Conservation (phyloP, 345 rosid genomes). For the Gossypium australe region DNA sequence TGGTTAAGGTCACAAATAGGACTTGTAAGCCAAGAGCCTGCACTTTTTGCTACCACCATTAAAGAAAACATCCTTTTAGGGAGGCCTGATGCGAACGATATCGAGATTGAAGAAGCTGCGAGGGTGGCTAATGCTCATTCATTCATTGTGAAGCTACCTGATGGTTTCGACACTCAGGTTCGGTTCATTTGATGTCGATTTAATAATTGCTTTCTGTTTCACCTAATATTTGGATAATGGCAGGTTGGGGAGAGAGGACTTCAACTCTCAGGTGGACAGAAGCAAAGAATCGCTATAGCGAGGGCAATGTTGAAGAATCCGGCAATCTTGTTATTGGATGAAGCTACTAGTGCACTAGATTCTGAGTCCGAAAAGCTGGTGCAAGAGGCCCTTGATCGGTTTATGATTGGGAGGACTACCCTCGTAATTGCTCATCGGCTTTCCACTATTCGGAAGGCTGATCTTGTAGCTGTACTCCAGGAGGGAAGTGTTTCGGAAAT, state of each 20-base stretch:
- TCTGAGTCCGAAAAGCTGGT: slow-evolving; percentile 96
- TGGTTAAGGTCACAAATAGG: slow-evolving; percentile 98
- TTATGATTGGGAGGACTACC: slow-evolving; percentile 98
- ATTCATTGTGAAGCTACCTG: slow-evolving; percentile 83
- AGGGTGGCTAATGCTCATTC: slow-evolving; percentile 97
- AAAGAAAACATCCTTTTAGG: slow-evolving; percentile 90
- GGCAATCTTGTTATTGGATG: slow-evolving; percentile 82
- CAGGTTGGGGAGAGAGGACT: slow-evolving; percentile 98
- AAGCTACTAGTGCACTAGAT: slow-evolving; percentile 96
- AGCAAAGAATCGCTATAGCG: slow-evolving; percentile 95
- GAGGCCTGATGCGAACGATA: slow-evolving; percentile 73
- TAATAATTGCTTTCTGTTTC: not conserved
- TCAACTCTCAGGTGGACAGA: slow-evolving; percentile 97
- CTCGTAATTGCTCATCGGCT: slow-evolving; percentile 95
- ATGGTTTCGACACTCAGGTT: slow-evolving; percentile 94
- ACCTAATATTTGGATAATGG: slow-evolving; percentile 27
- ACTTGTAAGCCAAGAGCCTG: slow-evolving; percentile 97
- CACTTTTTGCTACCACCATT: slow-evolving; percentile 86
- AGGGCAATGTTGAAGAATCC: slow-evolving; percentile 98
- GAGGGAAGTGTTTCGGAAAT: slow-evolving; percentile 92
- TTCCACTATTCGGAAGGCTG: slow-evolving; percentile 95
- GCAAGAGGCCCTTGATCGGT: slow-evolving; percentile 93
- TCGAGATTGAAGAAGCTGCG: slow-evolving; percentile 91
- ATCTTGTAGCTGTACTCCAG: slow-evolving; percentile 93
- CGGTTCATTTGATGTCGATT: not conserved